phyloP scores from a whole-genome alignment of 2,329 filamentous ascomycete species.

The Fusarium lyarnte region DNA sequence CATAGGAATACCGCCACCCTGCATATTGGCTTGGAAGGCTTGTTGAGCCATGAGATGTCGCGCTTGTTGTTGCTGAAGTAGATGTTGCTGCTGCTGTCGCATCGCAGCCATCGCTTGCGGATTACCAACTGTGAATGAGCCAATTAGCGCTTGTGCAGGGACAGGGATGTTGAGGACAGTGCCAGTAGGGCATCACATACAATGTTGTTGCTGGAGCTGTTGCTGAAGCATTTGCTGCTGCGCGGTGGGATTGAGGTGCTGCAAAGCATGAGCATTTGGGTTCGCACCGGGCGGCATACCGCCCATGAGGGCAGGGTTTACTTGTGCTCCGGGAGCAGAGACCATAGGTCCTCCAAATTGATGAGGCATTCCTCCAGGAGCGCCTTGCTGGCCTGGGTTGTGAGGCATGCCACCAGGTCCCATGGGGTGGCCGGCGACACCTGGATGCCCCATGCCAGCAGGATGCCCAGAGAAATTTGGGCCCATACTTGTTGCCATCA shows the following conservation, averaged over 20 bases:
- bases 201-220: constrained; percentile 52
- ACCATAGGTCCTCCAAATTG: constrained; percentile 75
- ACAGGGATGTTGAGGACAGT: constrained; percentile 13
- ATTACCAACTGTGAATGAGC: constrained; percentile 47
- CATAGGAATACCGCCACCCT: constrained; percentile 61
- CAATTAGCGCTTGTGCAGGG: constrained; percentile 19
- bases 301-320: constrained; percentile 80
- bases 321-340: constrained; percentile 76
- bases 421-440: constrained; percentile 73
- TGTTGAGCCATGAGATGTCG: constrained; percentile 67
- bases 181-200: constrained; percentile 39
- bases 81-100: constrained; percentile 67
- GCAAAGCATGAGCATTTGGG: constrained; percentile 74
- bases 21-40: constrained; percentile 62
- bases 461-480: constrained; percentile 74
- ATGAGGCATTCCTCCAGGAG: constrained; percentile 72
- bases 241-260: constrained; percentile 74
- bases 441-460: constrained; percentile 76
- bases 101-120: constrained; percentile 52
- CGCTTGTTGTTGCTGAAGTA: constrained; percentile 65
- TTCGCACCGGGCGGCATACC: constrained; percentile 76
- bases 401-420: constrained; percentile 68
- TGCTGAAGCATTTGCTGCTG: constrained; percentile 68
- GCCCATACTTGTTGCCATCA: constrained; percentile 75
- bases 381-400: constrained; percentile 75